These are phyloP conservation scores for Amylocarpus encephaloides DNA, from an alignment of 2,329 filamentous ascomycete genomes.

Conservation along the genomic window DNA sequence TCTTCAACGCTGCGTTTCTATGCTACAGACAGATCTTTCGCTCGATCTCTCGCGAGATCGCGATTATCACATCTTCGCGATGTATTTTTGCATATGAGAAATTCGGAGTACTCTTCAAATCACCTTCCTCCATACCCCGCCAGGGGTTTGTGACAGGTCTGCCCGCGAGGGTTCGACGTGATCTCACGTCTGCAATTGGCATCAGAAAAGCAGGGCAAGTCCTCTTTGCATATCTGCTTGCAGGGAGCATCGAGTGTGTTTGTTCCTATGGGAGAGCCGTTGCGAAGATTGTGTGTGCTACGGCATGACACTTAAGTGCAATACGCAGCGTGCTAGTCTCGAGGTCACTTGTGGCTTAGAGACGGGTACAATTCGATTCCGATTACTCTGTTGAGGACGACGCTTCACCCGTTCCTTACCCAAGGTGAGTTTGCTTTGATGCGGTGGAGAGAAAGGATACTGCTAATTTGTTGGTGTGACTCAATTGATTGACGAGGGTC, in stretches of 20 bases:
- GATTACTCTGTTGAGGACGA: constrained; percentile 34
- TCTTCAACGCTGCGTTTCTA: constrained; percentile 93
- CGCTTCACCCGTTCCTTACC: constrained; percentile 28
- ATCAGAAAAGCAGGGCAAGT: constrained; percentile 78
- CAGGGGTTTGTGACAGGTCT: constrained; percentile 45
- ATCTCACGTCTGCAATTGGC: constrained; percentile 76
- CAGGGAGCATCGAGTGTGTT: constrained; percentile 34
- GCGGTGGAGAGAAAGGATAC: constrained; percentile 24
- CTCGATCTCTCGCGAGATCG: constrained; percentile 26
- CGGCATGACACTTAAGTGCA: constrained; percentile 78
- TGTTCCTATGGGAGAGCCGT: constrained; percentile 81
- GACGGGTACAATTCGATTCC: constrained; percentile 35
- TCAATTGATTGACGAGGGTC: too few relatives aligned
- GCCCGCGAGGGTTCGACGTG: constrained; percentile 85
- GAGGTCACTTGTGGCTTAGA: constrained; percentile 20
- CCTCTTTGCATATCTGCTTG: constrained; percentile 29
- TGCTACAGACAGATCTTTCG: constrained; percentile 68
- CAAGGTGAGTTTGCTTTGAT: constrained; percentile 20
- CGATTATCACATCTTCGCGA: constrained; percentile 24
- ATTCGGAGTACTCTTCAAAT: constrained; percentile 95
- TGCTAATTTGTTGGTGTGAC: constrained; percentile 25
- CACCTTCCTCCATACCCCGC: constrained; percentile 38
- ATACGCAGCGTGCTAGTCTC: constrained; percentile 72
- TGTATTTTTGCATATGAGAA: constrained; percentile 73
- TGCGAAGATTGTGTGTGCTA: constrained; percentile 82